Percentiles rank a stretch among this genome's conserved stretches.
Conservation (phyloP, 2,329 filamentous ascomycete species). For the Colletotrichum destructivum region DNA sequence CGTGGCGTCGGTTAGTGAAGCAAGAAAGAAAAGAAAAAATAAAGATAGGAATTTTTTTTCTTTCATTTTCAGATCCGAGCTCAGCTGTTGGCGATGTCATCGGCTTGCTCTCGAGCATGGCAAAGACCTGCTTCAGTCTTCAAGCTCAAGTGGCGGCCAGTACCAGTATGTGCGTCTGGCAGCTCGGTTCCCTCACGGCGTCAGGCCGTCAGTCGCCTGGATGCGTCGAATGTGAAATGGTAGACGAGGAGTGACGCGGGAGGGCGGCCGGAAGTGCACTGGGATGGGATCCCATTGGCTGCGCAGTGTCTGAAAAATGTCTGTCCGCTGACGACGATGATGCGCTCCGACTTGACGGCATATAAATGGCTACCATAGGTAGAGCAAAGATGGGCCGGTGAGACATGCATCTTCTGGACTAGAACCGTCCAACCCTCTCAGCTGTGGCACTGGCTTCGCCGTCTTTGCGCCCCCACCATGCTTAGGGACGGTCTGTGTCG, state of each 20-base stretch:
- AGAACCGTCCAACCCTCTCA: constrained; percentile 2
- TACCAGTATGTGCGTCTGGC: not conserved
- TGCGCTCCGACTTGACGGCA: not conserved
- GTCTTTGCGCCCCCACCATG: not conserved
- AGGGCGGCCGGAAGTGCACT: not conserved
- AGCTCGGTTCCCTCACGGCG: constrained; percentile 9
- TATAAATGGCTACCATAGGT: not conserved
- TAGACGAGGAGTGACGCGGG: constrained; percentile 10
- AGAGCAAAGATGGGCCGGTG: not conserved
- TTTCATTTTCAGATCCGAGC: not conserved
- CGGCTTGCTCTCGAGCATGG: not conserved
- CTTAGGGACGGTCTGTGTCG: not conserved
- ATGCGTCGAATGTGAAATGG: not conserved
- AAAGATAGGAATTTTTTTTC: no score
- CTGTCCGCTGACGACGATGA: not conserved
- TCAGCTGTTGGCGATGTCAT: constrained; percentile 6
- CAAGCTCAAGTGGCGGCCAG: not conserved
- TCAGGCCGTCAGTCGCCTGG: not conserved
- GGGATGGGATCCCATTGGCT: constrained; percentile 11
- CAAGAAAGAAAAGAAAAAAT: not conserved
- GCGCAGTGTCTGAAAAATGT: not conserved
- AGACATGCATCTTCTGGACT: constrained; percentile 8
- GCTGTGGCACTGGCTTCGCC: not conserved
- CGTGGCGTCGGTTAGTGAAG: constrained; percentile 4
- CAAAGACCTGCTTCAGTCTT: not conserved